phyloP scores from a whole-genome alignment of 768 basidiomycete species.

The Fistulinella prunicolor region DNA sequence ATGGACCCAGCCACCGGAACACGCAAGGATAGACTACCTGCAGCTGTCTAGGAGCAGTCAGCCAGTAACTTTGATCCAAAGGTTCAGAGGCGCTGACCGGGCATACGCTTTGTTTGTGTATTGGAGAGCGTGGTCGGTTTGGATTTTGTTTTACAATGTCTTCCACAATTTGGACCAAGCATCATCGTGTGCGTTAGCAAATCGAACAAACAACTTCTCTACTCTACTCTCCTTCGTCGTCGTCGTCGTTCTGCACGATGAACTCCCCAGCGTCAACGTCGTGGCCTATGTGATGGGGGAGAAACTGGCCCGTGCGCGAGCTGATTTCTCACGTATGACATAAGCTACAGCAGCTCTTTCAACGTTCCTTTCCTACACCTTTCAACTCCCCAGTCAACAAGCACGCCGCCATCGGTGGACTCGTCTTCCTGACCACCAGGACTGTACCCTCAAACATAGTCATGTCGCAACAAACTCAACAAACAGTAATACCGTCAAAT shows the following conservation, averaged over 20 bases:
- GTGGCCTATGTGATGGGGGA: slow-evolving; percentile 25
- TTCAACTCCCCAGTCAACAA: slow-evolving; percentile 24
- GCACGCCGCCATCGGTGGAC: slow-evolving; percentile 17
- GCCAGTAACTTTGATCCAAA: too few species aligned
- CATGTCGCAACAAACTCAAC: slow-evolving; percentile 54
- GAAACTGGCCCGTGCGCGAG: slow-evolving; percentile 56
- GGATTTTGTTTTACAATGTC: slow-evolving; percentile 74
- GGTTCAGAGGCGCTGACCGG: too few species aligned
- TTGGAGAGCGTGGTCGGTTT: slow-evolving; percentile 41
- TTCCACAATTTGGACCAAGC: slow-evolving; percentile 64
- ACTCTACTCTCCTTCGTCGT: slow-evolving; percentile 31
- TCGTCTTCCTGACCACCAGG: slow-evolving; percentile 12
- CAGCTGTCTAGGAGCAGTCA: too few species aligned
- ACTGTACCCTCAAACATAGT: not conserved
- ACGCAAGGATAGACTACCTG: not conserved
- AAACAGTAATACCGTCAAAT: slow-evolving; percentile 60
- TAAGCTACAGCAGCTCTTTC: slow-evolving; percentile 55
- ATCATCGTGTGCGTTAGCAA: slow-evolving; percentile 61
- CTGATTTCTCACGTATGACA: slow-evolving; percentile 40
- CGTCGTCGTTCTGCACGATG: slow-evolving; percentile 29
- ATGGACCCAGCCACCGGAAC: not conserved
- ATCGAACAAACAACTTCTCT: slow-evolving; percentile 45
- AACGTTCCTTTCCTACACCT: slow-evolving; percentile 32
- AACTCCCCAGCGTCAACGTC: slow-evolving; percentile 12
- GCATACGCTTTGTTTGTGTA: slow-evolving; percentile 40